Percentiles rank a stretch among this genome's conserved stretches.
These are phyloP conservation scores for Pythium dissotocum DNA, from an alignment of 352 stramenopile species.

Conservation along the genomic window DNA sequence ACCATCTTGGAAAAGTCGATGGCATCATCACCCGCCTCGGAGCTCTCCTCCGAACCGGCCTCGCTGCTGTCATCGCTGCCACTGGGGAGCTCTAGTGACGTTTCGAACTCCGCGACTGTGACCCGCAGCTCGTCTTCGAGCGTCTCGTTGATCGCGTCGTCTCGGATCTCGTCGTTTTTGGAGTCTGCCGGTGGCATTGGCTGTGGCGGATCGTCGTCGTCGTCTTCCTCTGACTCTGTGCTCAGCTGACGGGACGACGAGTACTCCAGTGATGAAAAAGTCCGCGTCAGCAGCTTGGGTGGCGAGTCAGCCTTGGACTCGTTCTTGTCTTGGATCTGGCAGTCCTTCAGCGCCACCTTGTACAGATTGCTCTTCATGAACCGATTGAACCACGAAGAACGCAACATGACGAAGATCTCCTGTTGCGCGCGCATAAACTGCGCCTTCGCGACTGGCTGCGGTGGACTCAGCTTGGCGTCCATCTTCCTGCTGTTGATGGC, in stretches of 20 bases:
- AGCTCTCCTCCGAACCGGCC: slow-evolving; percentile 37
- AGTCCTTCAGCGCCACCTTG: slow-evolving; percentile 76
- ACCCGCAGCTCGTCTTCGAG: neutral
- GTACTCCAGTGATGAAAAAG: slow-evolving; percentile 53
- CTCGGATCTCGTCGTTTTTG: slow-evolving; percentile 28
- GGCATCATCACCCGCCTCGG: slow-evolving; percentile 37
- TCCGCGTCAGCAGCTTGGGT: slow-evolving; percentile 61
- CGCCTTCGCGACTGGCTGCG: slow-evolving; percentile 44
- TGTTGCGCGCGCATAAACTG: slow-evolving; percentile 72
- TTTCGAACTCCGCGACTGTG: slow-evolving; percentile 10
- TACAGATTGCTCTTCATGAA: slow-evolving; percentile 88
- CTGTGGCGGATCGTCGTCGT: neutral
- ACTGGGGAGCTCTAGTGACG: slow-evolving; percentile 20
- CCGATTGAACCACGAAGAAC: slow-evolving; percentile 77
- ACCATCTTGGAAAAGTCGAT: slow-evolving; percentile 55
- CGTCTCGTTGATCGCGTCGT: slow-evolving; percentile 6
- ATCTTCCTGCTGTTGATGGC: slow-evolving; percentile 45
- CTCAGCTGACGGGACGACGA: slow-evolving; percentile 18
- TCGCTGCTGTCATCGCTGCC: slow-evolving; percentile 40
- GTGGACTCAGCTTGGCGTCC: slow-evolving; percentile 41
- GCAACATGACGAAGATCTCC: slow-evolving; percentile 82
- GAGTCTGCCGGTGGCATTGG: slow-evolving; percentile 20
- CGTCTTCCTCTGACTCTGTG: slow-evolving; percentile 11
- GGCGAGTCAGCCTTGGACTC: slow-evolving; percentile 68
- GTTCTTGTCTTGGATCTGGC: slow-evolving; percentile 57